Evolutionary conservation across 164 flowering plant genomes (phyloP), one percentile per base, ranked within the genome.

Genomic region (Pachysandra terminalis): DNA sequence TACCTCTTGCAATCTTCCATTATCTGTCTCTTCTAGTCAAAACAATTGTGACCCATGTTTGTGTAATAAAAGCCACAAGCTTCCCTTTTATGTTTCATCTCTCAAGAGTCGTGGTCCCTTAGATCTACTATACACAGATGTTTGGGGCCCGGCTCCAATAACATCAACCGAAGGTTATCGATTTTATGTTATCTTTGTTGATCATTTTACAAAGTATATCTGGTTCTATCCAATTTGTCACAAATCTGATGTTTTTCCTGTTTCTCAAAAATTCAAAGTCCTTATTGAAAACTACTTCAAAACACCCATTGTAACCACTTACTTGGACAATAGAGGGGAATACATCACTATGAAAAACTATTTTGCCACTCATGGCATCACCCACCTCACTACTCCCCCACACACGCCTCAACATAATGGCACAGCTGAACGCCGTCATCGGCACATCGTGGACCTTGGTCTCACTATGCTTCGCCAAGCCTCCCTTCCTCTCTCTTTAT

Each of bases 161-260:
- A 5, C n/a, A 14, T 24, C 53, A 7, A 6, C 23, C 0, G 66
- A 63, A 2, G 55, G 55, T 22, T 63, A 19, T 24, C 24, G 22
- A 4, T 63, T 19, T 23, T 45, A 48, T 63, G 66, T 63, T 41
- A 45, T 63, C 14, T 23, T 63, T 40, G 35, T 63, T 63, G 55
- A 63, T 63, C 55, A 63, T 15, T 63, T 63, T 48, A 40, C 66
- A 1, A 58, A 68, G 19, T 68, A 65, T 59, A 16, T 59, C 26
- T 59, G 61, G 61, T 19, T 59, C 16, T 59, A 59, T 26, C 61
- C 40, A 0, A 16, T 59, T 19, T 28, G 41, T 59, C 14, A 21
- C 1, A 59, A 59, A 59, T 59, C 54, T 40, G 54, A 64, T 64
- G 67, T 64, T 15, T 35, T 35, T 24, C 24, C 4, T 16, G 16